phyloP scores from a whole-genome alignment of 768 basidiomycete genomes.

The Dioszegia hungarica region DNA sequence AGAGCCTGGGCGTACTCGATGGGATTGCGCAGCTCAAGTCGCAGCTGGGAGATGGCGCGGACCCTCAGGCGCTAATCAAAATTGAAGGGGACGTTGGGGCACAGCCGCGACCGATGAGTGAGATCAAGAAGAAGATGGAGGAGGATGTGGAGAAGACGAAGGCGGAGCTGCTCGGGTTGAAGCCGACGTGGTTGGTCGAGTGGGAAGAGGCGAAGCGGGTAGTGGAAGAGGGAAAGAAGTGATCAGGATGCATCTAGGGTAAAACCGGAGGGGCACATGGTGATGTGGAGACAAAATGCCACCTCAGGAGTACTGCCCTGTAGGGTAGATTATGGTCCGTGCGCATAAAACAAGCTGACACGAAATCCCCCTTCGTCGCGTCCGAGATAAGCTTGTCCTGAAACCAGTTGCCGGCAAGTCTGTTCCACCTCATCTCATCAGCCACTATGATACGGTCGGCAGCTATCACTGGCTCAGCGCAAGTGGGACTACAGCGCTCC shows the following conservation, averaged over 20 bases:
- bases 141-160: conserved; percentile 29
- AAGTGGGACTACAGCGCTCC: no score
- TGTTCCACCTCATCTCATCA: no score
- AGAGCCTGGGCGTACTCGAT: conserved; percentile 26
- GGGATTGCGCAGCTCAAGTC: conserved; percentile 22
- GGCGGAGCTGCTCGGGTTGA: conserved; percentile 24
- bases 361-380: no score
- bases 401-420: no score
- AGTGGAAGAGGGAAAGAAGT: background rate
- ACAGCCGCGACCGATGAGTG: conserved; percentile 18
- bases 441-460: no score
- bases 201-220: conserved; percentile 7
- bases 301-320: no score
- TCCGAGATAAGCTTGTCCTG: no score
- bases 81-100: conserved; percentile 12
- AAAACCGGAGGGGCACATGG: no score
- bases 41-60: conserved; percentile 16
- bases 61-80: conserved; percentile 20
- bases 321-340: no score
- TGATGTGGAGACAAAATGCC: no score
- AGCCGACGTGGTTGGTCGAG: conserved; percentile 33
- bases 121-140: conserved; percentile 23
- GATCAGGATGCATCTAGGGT: no score
- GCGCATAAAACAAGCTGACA: no score
- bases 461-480: background rate